These are phyloP conservation scores for Prunus dulcis DNA, from an alignment of 306 rosid genomes.

Conservation along the genomic window DNA sequence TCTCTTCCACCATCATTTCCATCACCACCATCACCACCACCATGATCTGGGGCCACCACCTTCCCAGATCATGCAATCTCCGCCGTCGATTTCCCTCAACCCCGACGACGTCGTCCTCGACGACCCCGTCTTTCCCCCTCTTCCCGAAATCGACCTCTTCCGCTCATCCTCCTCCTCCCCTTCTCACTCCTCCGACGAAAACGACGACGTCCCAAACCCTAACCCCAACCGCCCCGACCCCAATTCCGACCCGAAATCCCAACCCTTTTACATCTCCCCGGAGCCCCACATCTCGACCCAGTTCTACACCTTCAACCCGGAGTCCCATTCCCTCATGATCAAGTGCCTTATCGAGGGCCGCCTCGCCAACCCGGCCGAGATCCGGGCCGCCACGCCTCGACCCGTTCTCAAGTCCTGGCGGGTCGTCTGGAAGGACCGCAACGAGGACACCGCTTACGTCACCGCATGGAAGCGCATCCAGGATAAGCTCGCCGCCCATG, in stretches of 20 bases:
- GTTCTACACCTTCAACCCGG: constrained; percentile 91
- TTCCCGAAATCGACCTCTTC: constrained; percentile 71
- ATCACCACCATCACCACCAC: constrained; percentile 33
- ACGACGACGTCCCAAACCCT: constrained; percentile 36
- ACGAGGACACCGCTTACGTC: constrained; percentile 91
- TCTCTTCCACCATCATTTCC: constrained; percentile 48
- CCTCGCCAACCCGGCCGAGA: constrained; percentile 75
- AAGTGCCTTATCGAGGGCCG: constrained; percentile 73
- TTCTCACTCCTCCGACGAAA: constrained; percentile 36
- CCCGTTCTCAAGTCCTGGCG: constrained; percentile 92
- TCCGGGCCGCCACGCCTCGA: constrained; percentile 79
- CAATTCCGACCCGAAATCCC: constrained; percentile 10
- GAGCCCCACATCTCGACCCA: constrained; percentile 90
- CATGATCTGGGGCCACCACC: constrained; percentile 43
- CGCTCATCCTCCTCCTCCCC: constrained; percentile 55
- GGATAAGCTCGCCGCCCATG: constrained; percentile 73
- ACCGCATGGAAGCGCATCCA: constrained; percentile 99
- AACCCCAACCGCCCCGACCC: constrained; percentile 15
- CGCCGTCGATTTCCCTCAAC: constrained; percentile 42
- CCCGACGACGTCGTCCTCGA: constrained; percentile 20
- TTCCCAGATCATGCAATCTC: constrained; percentile 38
- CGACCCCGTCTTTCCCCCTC: constrained; percentile 38
- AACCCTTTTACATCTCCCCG: constrained; percentile 55
- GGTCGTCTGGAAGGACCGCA: constrained; percentile 96
- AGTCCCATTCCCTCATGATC: constrained; percentile 87